Evolutionary conservation across 108 stramenopile species (phyloP), one percentile per base, ranked within the genome.

Genomic region (Aurantiochytrium sp.): DNA sequence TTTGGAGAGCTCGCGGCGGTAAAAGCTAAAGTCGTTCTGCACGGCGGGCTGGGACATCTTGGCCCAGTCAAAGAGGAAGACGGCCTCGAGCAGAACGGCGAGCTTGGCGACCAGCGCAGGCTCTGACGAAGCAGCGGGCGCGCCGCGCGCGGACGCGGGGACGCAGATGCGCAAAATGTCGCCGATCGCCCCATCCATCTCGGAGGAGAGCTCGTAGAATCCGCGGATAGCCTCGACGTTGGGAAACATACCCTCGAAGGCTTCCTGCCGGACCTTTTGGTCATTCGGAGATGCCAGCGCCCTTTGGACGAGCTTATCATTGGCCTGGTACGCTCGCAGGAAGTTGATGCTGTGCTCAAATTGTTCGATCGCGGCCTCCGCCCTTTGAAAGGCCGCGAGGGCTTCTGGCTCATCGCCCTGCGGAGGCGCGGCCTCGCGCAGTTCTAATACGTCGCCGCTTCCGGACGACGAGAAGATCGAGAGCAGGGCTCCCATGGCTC

Each of bases 171-270:
- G 39, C 27, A 81, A 24, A 48, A 81, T 41, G 12, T 81, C 45
- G 6, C 45, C 39, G 0, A 81, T 24, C 1, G 73, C 73, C 6
- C 24, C 39, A 24, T 81, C 24, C 2, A 81, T 48, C 39, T 81
- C 30, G n/a, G 39, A 24, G n/a, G 73, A 81, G 1, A 81, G 73
- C 17, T 41, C 73, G 4, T 48, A 81, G 39, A 81, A 81, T 22
- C 42, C 39, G 42, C 45, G 39, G 3, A 81, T 81, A 30, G 21
- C 73, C n/a, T 48, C 45, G 0, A 81, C 73, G 45, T 81, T 81
- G 27, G 73, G 73, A 24, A 81, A 81, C 73, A 81, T 81, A 24
- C 42, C 73, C 73, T 81, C 45, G 24, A 81, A 81, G 73, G 73
- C 39, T 24, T 81, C 73, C 73, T 81, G 73, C 21, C 73, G 39